Evolutionary conservation across 2,329 filamentous ascomycete species (phyloP), one percentile per base, ranked within the genome.

Genomic region (Trichophyton simii): DNA sequence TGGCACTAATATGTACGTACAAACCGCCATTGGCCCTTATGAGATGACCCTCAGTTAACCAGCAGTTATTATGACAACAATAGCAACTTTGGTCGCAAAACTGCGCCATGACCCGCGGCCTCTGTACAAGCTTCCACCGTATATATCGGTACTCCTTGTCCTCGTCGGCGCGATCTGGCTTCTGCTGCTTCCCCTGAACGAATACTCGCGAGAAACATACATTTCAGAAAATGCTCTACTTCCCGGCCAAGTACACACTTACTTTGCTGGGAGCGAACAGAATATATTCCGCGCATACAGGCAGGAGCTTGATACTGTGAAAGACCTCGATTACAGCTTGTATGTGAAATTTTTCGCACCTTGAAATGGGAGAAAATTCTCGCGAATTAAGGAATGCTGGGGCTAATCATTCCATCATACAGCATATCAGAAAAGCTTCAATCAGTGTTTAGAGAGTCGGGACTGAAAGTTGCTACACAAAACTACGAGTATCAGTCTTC

Each of bases 181-280:
- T 13, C 83, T 96, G 22, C 80, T 97, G 36, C 83, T 99, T 1
- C 94, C 94, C 2, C 81, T 97, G 60, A 83, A 97, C 74, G 83
- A 91, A 66, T 96, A 97, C 77, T 96, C 91, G 58, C 85, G 94
- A 66, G 82, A 83, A 63, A 99, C 92, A 0, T 99, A 99, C 74
- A 94, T 99, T 62, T 97, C 92, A 50, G 94, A 99, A 74, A 99
- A 99, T 73, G 94, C 94, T 9, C 84, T 99, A 38, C 79, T 99
- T 13, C 94, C 94, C 0, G 94, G 91, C 1, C 94, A 99, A 75
- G 94, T 97, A 7, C 92, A 97, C 76, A 96, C 94, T 1, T 99
- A 99, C 75, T 99, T 99, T 72, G 87, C 89, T 5, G 94, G 94
- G 18, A 96, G 90, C 73, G 94, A 99, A 72, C 91, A 97, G 77